phyloP scores from a whole-genome alignment of 2,329 filamentous ascomycete species.

The Cordyceps javanica region DNA sequence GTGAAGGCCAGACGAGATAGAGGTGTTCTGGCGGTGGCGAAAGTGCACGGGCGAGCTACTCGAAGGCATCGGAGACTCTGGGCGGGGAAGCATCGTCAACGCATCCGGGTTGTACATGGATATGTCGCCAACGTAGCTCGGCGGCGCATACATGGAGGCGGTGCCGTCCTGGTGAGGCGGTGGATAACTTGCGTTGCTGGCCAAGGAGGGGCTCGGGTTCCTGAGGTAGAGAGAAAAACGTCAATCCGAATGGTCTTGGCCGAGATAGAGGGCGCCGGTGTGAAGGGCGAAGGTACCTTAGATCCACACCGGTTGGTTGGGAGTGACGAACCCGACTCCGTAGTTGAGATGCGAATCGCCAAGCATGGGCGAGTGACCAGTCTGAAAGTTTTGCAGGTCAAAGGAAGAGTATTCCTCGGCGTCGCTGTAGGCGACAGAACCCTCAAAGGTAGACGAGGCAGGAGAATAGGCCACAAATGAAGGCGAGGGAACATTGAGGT shows the following conservation, averaged over 20 bases:
- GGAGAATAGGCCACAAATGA: constrained; percentile 56
- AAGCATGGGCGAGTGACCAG: constrained; percentile 40
- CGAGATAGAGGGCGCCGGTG: constrained; percentile 31
- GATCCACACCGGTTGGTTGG: constrained; percentile 56
- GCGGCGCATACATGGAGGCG: constrained; percentile 28
- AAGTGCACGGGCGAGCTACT: constrained; percentile 23
- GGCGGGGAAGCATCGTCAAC: constrained; percentile 37
- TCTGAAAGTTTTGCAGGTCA: constrained; percentile 38
- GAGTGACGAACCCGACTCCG: constrained; percentile 55
- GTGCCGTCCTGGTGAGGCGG: constrained; percentile 36
- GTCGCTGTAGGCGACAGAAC: constrained; percentile 59
- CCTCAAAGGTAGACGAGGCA: constrained; percentile 55
- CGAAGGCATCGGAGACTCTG: constrained; percentile 38
- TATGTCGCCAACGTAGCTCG: constrained; percentile 30
- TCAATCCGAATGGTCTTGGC: constrained; percentile 47
- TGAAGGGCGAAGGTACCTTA: constrained; percentile 36
- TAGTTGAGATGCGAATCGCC: constrained; percentile 37
- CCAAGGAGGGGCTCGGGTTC: constrained; percentile 28
- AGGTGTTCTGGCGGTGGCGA: constrained; percentile 31
- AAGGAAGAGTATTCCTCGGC: constrained; percentile 49
- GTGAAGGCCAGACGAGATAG: constrained; percentile 30
- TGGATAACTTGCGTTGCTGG: constrained; percentile 39
- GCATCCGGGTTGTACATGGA: constrained; percentile 34
- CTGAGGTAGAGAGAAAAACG: constrained; percentile 40
- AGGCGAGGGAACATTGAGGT: constrained; percentile 58